Evolutionary conservation across 768 basidiomycete genomes (phyloP).

Genomic region (Calvatia gigantea): DNA sequence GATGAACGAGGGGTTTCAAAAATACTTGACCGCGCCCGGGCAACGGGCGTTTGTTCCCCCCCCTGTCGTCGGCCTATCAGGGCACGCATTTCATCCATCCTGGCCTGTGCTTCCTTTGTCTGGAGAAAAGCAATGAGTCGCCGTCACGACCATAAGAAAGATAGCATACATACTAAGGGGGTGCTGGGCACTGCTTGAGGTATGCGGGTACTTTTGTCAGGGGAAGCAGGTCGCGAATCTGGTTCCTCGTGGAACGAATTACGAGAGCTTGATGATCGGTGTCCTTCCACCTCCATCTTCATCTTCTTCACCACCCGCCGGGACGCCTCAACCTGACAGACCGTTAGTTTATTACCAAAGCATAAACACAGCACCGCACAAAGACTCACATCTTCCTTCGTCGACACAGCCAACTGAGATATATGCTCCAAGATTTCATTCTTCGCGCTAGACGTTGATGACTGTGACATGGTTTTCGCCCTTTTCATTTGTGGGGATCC

Average conservation of each 20-base stretch:
- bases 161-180: conserved; percentile 36
- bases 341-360: conserved; percentile 4
- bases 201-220: conserved; percentile 50
- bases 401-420: conserved; percentile 46
- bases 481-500: conserved; percentile 52
- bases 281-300: conserved; percentile 60
- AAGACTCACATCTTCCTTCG: conserved; percentile 62
- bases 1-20: conserved; percentile 28
- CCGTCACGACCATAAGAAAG: not conserved
- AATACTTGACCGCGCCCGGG: conserved; percentile 38
- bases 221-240: conserved; percentile 48
- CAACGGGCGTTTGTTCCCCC: conserved; percentile 44
- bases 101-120: conserved; percentile 73
- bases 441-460: conserved; percentile 24
- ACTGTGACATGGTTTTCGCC: conserved; percentile 28
- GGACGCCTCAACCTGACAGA: conserved; percentile 63
- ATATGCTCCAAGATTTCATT: conserved; percentile 43
- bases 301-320: conserved; percentile 72
- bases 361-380: not conserved
- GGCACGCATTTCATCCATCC: conserved; percentile 81
- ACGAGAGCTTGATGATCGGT: conserved; percentile 23
- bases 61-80: conserved; percentile 59
- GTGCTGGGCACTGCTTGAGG: conserved; percentile 33
- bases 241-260: conserved; percentile 25
- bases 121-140: conserved; percentile 23